Base-by-base conservation (phyloP, 2,329 filamentous ascomycete genomes). In the Colletotrichum higginsianum region DNA sequence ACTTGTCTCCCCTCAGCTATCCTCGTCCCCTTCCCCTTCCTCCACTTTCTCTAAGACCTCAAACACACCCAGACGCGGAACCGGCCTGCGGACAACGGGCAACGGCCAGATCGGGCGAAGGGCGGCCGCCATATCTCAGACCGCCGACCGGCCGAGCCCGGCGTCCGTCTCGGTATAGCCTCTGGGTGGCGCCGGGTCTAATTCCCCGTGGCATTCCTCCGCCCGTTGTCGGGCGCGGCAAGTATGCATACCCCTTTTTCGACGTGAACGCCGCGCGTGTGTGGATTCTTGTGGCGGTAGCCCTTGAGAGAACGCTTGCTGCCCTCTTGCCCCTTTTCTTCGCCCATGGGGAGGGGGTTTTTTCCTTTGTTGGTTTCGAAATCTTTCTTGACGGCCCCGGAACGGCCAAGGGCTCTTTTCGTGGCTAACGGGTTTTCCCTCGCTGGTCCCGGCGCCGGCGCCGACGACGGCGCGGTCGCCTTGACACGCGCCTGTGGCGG, bases 401-500 rank as follows among this genome's bases (percentile, higher is more conserved):
- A 18, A n/a, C 30, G 57, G 12, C 18, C 18, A n/a, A 21, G 2
- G 18, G 40, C 46, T 16, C 6, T 21, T 13, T n/a, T n/a, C 13
- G n/a, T 8, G 23, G 57, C 57, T 38, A 42, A 21, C 42, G 57
- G 57, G 26, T 6, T 23, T 26, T n/a, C 21, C 21, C 21, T 50
- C 35, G 5, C 44, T 30, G 26, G 42, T 38, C 4, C 30, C n/a
- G 58, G 58, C 26, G 50, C 58, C 52, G 52, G 52, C 52, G 30
- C 18, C 23, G 11, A 18, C 9, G 30, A 55, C 52, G 30, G 52
- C 26, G 55, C 47, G 2, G 30, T 52, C 35, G 38, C 26, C 21
- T 18, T 26, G 35, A 30, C 35, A 63, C 53, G 49, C 49, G 61
- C 46, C 55, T 46, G 68, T 71, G 58, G 68, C 58, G 68, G 52